A percentile compares a stretch with the other conserved stretches of the same genome.
Conservation (phyloP, 23 red algal genomes). For the Gracilaria domingensis region DNA sequence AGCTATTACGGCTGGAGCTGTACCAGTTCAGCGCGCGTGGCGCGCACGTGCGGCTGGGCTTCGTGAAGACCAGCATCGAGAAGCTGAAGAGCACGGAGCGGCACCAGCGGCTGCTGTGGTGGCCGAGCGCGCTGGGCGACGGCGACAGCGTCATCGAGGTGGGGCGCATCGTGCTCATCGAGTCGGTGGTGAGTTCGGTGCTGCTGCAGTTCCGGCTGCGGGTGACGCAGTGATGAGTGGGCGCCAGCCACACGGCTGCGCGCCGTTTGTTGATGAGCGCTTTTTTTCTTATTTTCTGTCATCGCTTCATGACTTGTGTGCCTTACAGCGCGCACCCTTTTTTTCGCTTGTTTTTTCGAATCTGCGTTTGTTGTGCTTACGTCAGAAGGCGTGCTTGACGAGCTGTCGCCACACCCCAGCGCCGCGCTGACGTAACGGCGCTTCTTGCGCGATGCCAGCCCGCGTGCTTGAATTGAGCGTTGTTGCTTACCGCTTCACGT, state of each 20-base stretch:
- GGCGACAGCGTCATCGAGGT: conserved; percentile 43
- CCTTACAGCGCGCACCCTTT: not conserved
- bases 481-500: too few species aligned
- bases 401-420: not conserved
- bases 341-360: not conserved
- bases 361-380: not conserved
- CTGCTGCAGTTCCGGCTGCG: conserved; percentile 59
- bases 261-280: too few species aligned
- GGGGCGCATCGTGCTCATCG: conserved; percentile 38
- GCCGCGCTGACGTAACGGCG: not conserved
- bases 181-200: conserved; percentile 19
- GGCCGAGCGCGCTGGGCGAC: conserved; percentile 49
- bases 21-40: conserved; percentile 50
- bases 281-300: not conserved
- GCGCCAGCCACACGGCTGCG: not conserved
- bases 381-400: conserved; percentile 1
- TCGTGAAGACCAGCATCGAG: conserved; percentile 59
- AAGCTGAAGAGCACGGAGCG: conserved; percentile 40
- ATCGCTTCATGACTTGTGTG: not conserved
- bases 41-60: conserved; percentile 50
- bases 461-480: too few species aligned
- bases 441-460: too few species aligned
- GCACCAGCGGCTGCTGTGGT: conserved; percentile 40
- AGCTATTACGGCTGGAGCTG: conserved; percentile 72
- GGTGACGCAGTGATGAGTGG: conserved; percentile 27